phyloP scores from a whole-genome alignment of 805 yeast species.

The Myxozyma neotropica region DNA sequence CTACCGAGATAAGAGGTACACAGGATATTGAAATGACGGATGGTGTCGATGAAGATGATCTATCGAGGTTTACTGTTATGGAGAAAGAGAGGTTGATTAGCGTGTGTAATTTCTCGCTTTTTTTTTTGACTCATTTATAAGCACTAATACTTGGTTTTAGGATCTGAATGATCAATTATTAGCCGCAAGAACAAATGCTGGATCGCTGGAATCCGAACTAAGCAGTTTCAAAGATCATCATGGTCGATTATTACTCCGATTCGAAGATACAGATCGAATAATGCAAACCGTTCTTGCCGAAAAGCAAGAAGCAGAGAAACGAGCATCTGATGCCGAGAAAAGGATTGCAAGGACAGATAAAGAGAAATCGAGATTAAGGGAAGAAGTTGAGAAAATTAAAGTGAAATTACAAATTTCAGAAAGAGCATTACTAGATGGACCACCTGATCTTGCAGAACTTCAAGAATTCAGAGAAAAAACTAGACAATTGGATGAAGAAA shows the following conservation, averaged over 20 bases:
- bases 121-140: no score
- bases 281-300: conserved; percentile 2
- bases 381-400: conserved; percentile 40
- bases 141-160: no score
- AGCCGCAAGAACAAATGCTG: background rate
- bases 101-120: background rate
- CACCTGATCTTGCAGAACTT: conserved; percentile 37
- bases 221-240: background rate
- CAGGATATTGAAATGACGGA: background rate
- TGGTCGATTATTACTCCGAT: background rate
- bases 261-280: conserved; percentile 4
- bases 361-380: conserved; percentile 33
- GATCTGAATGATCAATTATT: conserved; percentile 5
- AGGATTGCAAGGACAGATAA: conserved; percentile 34
- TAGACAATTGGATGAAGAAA: conserved; percentile 51
- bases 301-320: conserved; percentile 2
- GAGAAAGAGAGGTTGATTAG: conserved; percentile 2
- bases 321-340: conserved; percentile 3
- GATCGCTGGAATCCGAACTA: conserved; percentile 1
- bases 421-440: conserved; percentile 35
- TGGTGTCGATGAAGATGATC: background rate
- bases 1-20: background rate
- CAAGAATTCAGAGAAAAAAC: conserved; percentile 48
- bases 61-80: background rate
- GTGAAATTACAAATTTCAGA: conserved; percentile 40